phyloP scores from a whole-genome alignment of 768 basidiomycete species.

The Obba rivulosa region DNA sequence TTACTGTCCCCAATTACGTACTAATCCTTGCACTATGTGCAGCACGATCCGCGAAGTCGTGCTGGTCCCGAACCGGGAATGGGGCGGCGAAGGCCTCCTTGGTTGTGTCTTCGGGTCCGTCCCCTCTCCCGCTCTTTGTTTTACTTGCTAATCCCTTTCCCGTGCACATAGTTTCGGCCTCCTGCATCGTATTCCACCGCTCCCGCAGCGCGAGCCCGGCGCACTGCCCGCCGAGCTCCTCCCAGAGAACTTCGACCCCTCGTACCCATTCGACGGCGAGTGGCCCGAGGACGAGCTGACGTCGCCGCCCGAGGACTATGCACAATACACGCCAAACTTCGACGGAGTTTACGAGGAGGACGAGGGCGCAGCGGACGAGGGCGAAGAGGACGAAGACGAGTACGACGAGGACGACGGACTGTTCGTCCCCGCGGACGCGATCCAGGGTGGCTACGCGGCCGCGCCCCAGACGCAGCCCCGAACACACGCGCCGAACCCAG shows the following conservation, averaged over 20 bases:
- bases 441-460: too few species aligned
- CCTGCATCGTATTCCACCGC: constrained; percentile 87
- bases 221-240: constrained; percentile 51
- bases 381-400: constrained; percentile 35
- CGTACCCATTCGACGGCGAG: constrained; percentile 34
- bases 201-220: constrained; percentile 55
- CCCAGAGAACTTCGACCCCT: too few species aligned
- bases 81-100: constrained; percentile 94
- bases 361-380: too few species aligned
- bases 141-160: background rate
- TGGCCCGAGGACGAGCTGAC: constrained; percentile 50
- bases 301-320: too few species aligned
- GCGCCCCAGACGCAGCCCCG: too few species aligned
- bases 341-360: too few species aligned
- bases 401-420: constrained; percentile 54
- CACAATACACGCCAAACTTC: too few species aligned
- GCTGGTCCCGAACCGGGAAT: constrained; percentile 91
- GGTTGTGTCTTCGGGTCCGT: constrained; percentile 94
- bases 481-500: background rate
- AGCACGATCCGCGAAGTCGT: constrained; percentile 93
- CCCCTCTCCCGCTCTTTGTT: background rate
- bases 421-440: constrained; percentile 71
- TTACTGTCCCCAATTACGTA: background rate
- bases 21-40: constrained; percentile 2
- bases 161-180: constrained; percentile 82